Percentiles rank a stretch among this genome's conserved stretches.
Conservation (phyloP, 345 rosid species). For the Laguncularia racemosa region DNA sequence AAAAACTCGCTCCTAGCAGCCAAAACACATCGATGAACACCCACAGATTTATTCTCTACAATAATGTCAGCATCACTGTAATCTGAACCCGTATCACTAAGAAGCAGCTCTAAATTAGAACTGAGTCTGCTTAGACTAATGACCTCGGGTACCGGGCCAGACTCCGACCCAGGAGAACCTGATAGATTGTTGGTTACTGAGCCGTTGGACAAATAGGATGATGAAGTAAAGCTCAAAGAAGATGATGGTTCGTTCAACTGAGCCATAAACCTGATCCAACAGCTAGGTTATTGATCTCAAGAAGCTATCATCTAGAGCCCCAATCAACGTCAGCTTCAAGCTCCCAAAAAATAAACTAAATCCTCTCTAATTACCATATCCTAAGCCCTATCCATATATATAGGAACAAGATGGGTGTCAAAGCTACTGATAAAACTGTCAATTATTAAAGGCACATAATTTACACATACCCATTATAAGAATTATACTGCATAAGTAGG, state of each 20-base stretch:
- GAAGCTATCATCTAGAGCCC: slow-evolving; percentile 2
- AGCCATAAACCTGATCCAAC: slow-evolving; percentile 33
- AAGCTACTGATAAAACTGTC: background rate
- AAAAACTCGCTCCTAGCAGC: slow-evolving; percentile 86
- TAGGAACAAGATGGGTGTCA: background rate
- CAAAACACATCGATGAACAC: slow-evolving; percentile 77
- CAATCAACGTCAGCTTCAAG: background rate
- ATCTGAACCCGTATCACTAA: slow-evolving; percentile 36
- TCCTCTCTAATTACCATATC: background rate
- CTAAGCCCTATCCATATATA: no score
- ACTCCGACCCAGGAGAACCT: slow-evolving; percentile 25
- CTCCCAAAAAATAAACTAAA: background rate
- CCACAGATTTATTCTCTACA: slow-evolving; percentile 47
- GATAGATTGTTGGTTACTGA: slow-evolving; percentile 30
- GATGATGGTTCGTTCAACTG: slow-evolving; percentile 65
- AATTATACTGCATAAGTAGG: no score
- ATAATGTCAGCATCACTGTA: slow-evolving; percentile 81
- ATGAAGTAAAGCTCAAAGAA: slow-evolving; percentile 67
- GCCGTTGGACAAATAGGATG: slow-evolving; percentile 46
- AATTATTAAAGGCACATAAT: no score
- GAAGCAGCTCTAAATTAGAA: slow-evolving; percentile 65
- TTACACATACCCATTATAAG: no score
- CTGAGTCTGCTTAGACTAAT: slow-evolving; percentile 71
- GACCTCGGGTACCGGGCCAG: slow-evolving; percentile 37
- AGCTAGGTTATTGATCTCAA: slow-evolving; percentile 2